Evolutionary conservation across 768 basidiomycete species (phyloP), one percentile per base, ranked within the genome.

Genomic region (Psilocybe azurescens): DNA sequence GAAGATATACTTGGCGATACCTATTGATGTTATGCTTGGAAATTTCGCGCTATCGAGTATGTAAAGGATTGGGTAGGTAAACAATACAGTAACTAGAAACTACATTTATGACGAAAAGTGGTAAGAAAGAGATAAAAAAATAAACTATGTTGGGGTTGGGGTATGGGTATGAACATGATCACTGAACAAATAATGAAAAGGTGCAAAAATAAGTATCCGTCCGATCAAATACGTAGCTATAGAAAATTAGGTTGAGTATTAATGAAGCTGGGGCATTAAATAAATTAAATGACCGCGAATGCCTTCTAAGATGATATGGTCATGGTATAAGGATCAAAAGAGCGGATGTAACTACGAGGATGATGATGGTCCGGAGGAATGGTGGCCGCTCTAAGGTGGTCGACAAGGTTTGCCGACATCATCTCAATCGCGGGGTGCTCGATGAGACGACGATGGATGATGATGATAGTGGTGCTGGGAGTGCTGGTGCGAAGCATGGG

Each of bases 321-420:
- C 74, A 78, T 77, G 74, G 75, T 73, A 69, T 68, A 73, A 74
- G 73, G 76, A 77, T 67, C 56, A 69, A 78, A 74, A 55, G 74
- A 75, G 74, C 76, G 77, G 77, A 61, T 75, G 77, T 81, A 78
- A 74, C 75, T 70, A 78, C 66, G 72, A 67, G 59, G 58, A 16
- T 70, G 65, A 58, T 70, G 41, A 44, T 44, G 41, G 66, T 68
- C 67, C 73, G 73, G 70, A 68, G 59, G 61, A 64, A 64, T 61
- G 59, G 50, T 47, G 55, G 72, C 71, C 74, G 14, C 67, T 75
- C 73, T 76, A 82, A 67, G 78, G 76, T 70, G 79, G 75, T 70
- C 78, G 69, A 82, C 82, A 86, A 72, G 83, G 48, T 83, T 69
- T 79, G 81, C 65, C 78, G 75, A 69, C 73, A 33, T 59, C 53